Percentiles rank a stretch among this genome's conserved stretches.
Conservation (phyloP, 345 rosid genomes). For the Dimocarpus longan region DNA sequence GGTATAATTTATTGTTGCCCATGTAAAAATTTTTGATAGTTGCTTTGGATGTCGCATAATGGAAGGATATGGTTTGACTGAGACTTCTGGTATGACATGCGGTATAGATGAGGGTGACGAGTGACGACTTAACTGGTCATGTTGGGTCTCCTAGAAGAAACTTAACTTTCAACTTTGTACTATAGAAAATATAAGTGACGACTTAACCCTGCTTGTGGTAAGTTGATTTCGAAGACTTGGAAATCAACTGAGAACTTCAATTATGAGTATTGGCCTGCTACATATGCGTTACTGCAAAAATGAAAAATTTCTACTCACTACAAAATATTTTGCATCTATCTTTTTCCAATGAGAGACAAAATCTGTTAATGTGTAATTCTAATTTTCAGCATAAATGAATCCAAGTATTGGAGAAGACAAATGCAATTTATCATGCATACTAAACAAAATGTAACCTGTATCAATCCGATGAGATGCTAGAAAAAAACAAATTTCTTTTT, state of each 20-base stretch:
- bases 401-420: slow-evolving; percentile 37
- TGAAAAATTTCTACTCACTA: background rate
- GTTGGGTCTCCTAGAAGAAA: slow-evolving; percentile 65
- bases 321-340: too few species aligned
- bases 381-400: too few species aligned
- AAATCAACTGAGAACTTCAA: background rate
- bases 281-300: background rate
- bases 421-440: slow-evolving; percentile 9
- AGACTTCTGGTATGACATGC: slow-evolving; percentile 76
- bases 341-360: too few species aligned
- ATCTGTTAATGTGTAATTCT: too few species aligned
- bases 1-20: background rate
- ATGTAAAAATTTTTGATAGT: slow-evolving; percentile 37
- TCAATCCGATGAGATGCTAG: background rate
- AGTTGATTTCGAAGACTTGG: slow-evolving; percentile 22
- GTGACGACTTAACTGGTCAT: slow-evolving; percentile 78
- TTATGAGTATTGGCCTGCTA: background rate
- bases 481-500: background rate
- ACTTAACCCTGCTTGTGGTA: slow-evolving; percentile 69
- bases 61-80: slow-evolving; percentile 97
- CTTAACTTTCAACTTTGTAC: too few species aligned
- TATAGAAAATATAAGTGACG: too few species aligned
- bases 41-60: slow-evolving; percentile 84
- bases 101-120: slow-evolving; percentile 65
- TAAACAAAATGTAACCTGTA: background rate